Conservation (phyloP, 495 filamentous ascomycete species). For the Penicillium chermesinum region DNA sequence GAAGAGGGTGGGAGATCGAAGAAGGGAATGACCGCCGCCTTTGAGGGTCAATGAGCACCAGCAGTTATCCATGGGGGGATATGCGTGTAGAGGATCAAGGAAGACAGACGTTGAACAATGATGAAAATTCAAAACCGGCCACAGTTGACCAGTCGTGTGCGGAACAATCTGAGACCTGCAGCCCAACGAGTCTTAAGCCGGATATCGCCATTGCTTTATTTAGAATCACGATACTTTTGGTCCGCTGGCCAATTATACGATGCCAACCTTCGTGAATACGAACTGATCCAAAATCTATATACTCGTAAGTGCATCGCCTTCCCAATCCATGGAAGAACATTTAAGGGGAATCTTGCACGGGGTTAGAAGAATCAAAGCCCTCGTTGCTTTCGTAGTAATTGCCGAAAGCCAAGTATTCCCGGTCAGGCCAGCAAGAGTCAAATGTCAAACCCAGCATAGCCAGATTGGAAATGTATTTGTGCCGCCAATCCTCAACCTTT, state of each 20-base stretch:
- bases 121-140: slow-evolving; percentile 15
- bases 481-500: background rate
- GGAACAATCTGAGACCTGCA: slow-evolving; percentile 19
- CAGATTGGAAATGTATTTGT: background rate
- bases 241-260: no score
- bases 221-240: no score
- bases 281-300: no score
- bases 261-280: no score
- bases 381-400: background rate
- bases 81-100: background rate
- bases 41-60: background rate
- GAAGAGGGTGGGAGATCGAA: background rate
- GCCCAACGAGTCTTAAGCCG: slow-evolving; percentile 17
- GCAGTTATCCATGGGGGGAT: background rate
- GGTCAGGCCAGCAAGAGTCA: no score
- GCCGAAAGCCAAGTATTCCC: no score
- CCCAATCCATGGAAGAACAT: background rate
- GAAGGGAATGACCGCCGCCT: background rate
- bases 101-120: slow-evolving; percentile 1
- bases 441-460: background rate
- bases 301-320: background rate
- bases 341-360: no score
- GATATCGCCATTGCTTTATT: background rate
- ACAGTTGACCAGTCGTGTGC: background rate
- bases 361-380: background rate